Evolutionary conservation across 345 rosid species (phyloP), one percentile per base, ranked within the genome.

Genomic region (Salix caprea): DNA sequence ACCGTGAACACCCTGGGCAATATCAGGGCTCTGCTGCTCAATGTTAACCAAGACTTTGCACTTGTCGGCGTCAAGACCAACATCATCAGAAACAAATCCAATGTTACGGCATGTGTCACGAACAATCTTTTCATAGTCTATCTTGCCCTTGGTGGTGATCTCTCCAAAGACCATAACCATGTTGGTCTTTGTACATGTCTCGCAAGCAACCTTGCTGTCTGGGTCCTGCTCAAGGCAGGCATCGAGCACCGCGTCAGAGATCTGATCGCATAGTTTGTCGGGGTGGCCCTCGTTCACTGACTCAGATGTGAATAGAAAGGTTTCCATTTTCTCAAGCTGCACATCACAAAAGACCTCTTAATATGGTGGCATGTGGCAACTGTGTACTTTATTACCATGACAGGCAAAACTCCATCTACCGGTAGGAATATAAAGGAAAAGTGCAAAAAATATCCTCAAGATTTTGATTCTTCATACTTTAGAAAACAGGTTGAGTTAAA

Each of bases 201-300:
- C 88, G 23, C 88, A 85, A 23, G 88, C 88, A 73, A 85, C 88
- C 77, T 85, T 85, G 82, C 88, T 85, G 46, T 85, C 88, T 14
- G 88, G 84, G 50, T 85, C 88, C 69, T 85, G 84, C 65, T 81
- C 85, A 18, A 85, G 88, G 84, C 88, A 85, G 46, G 86, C 88
- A 68, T 85, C 88, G 18, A 85, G 86, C 72, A 85, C 88, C 0
- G 86, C 88, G 75, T 85, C 88, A 26, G 88, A 85, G 81, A 85
- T 78, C 86, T 85, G 88, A 77, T 85, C 88, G 48, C 88, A 85
- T 34, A 85, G 83, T 71, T 85, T 85, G 80, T 85, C 88, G 1
- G 88, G 88, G 83, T 85, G 88, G n/a, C 88, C 88, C 84, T 85
- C 88, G 24, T 85, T 85, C 75, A 85, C 88, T 10, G 88, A 85